Conservation (phyloP, 129 eudicot genomes). For the Chrysanthemum seticuspe region DNA sequence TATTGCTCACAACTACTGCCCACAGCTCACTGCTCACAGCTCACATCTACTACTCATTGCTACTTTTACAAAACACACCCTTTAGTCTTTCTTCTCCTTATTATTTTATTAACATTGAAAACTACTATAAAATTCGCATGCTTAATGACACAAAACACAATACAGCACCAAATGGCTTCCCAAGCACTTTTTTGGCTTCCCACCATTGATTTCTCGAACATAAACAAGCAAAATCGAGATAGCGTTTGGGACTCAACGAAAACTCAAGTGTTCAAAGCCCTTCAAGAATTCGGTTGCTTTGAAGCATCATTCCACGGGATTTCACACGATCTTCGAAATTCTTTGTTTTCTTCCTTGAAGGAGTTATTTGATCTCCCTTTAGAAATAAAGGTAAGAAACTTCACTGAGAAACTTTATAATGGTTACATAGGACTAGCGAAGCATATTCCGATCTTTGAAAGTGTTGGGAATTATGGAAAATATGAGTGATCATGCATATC, state of each 20-base stretch:
- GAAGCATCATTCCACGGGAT: slow-evolving; percentile 45
- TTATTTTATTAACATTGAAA: slow-evolving; percentile 7
- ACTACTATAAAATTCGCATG: slow-evolving; percentile 6
- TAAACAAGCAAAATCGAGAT: slow-evolving; percentile 33
- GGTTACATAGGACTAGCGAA: slow-evolving; percentile 59
- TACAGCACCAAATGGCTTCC: slow-evolving; percentile 44
- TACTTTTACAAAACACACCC: too few relatives aligned
- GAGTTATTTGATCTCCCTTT: slow-evolving; percentile 61
- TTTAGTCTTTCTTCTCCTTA: slow-evolving; percentile 23
- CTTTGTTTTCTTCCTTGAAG: slow-evolving; percentile 26
- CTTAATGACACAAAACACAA: slow-evolving; percentile 21
- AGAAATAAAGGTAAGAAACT: slow-evolving; percentile 44
- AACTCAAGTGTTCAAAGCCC: slow-evolving; percentile 46
- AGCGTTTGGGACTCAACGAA: slow-evolving; percentile 42
- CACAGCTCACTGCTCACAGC: too few relatives aligned
- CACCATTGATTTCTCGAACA: slow-evolving; percentile 36
- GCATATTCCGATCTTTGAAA: slow-evolving; percentile 44
- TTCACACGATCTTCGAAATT: slow-evolving; percentile 25
- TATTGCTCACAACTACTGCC: too few relatives aligned
- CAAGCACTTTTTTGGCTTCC: slow-evolving; percentile 40
- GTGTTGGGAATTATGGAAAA: too few relatives aligned
- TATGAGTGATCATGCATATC: too few relatives aligned
- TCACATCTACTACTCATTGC: too few relatives aligned
- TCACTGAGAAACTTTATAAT: slow-evolving; percentile 39
- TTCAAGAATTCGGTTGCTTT: slow-evolving; percentile 57